phyloP scores from a whole-genome alignment of 768 basidiomycete species.

The Tubosaeta sp. region DNA sequence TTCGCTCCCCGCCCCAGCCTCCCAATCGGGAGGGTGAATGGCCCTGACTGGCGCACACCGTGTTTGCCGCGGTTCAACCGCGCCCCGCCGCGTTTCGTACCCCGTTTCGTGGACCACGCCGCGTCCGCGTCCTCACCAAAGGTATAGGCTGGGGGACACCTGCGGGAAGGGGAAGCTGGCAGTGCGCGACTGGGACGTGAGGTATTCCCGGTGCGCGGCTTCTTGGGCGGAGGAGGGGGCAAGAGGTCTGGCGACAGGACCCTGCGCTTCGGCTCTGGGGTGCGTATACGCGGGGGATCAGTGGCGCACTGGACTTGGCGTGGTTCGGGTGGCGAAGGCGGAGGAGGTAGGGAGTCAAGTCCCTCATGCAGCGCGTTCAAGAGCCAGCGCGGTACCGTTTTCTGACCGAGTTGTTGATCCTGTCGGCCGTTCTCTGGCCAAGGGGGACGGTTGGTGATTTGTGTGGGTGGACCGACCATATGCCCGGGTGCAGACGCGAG shows the following conservation, averaged over 20 bases:
- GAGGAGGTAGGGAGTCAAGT: background rate
- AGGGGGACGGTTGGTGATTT: background rate
- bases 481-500: background rate
- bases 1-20: background rate
- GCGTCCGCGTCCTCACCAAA: conserved; percentile 23
- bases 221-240: background rate
- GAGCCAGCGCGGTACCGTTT: conserved; percentile 5
- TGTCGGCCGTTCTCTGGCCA: background rate
- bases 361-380: conserved; percentile 2
- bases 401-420: background rate
- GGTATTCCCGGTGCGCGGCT: background rate
- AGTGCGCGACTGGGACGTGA: background rate
- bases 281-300: conserved; percentile 3
- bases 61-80: background rate
- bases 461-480: too few species aligned
- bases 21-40: conserved; percentile 19
- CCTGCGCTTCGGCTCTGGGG: conserved; percentile 5
- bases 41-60: conserved; percentile 16
- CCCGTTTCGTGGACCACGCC: conserved; percentile 15
- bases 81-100: background rate
- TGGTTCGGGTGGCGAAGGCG: background rate
- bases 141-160: conserved; percentile 11
- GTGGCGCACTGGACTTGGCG: background rate
- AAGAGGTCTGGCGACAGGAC: conserved; percentile 3
- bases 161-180: background rate